Base-by-base conservation (phyloP, 768 basidiomycete genomes). In the Pisolithus marmoratus region DNA sequence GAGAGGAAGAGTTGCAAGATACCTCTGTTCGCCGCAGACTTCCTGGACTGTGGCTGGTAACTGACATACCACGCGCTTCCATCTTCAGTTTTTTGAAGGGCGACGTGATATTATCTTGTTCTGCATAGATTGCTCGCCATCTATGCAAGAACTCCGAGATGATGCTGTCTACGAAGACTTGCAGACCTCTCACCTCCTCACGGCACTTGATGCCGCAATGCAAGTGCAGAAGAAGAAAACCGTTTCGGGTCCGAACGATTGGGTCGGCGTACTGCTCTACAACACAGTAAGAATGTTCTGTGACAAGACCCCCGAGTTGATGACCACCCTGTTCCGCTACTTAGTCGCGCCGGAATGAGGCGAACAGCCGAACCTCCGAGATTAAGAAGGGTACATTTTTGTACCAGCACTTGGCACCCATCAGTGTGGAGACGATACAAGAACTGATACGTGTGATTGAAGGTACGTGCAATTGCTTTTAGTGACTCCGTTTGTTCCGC, bases 151-250 rank as follows among this genome's bases (percentile, higher is more conserved):
- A 36, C 78, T 85, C 40, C 75, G 74, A 46, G 84, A 87, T 23
- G 82, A 85, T 59, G 79, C 81, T 11, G 71, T 73, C 49, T 78
- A 84, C 52, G 81, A 90, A 69, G 78, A 83, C 47, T 72, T 74
- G 37, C 75, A 85, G 62, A 88, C 82, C 1, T 90, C 83, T 51
- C 86, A 94, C 60, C 65, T 97, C 3, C 84, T 85, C 59, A 74
- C 78, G 19, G 90, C 91, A 0, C 77, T 98, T 22, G 81, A 92
- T 54, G 84, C 85, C 9, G 93, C 90, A 0, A 81, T 90, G 71
- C 82, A 90, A 60, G 85, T 96, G 37, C 81, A 91, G 71, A 93
- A 94, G 74, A 83, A 80, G 61, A 97, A 97, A 70, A 88, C 95
- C 23, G 74, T 96, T 26, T 81, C 83, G 4, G 87, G 90, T 5